Evolutionary conservation across 352 stramenopile genomes (phyloP).

Genomic region (Globisporangium emineosum): DNA sequence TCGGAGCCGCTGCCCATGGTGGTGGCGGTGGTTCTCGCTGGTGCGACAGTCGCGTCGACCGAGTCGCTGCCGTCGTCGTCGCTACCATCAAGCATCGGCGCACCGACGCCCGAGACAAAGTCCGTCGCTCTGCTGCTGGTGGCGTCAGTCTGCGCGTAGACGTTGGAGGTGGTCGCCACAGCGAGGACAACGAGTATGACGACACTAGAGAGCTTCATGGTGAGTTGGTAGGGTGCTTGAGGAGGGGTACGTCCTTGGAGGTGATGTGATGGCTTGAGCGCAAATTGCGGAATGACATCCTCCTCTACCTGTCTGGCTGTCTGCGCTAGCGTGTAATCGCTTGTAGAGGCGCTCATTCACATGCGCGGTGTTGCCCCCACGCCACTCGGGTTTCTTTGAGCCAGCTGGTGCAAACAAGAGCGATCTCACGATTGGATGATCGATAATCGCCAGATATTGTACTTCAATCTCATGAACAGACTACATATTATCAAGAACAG

Average conservation of each 20-base stretch:
- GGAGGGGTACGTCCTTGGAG: background rate
- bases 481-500: background rate
- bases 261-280: background rate
- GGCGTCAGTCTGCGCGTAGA: background rate
- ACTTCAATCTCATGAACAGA: background rate
- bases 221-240: background rate
- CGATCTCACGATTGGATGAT: slow-evolving; percentile 6
- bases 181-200: slow-evolving; percentile 6
- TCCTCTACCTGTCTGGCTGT: background rate
- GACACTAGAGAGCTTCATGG: slow-evolving; percentile 14
- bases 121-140: slow-evolving; percentile 2
- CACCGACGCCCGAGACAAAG: slow-evolving; percentile 16
- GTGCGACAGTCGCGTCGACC: slow-evolving; percentile 4
- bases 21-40: background rate
- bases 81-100: slow-evolving; percentile 7
- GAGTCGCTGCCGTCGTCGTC: slow-evolving; percentile 17
- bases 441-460: background rate
- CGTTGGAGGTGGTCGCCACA: background rate
- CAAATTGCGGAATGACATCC: slow-evolving; percentile 10
- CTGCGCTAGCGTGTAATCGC: background rate
- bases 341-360: slow-evolving; percentile 4
- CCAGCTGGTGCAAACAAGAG: slow-evolving; percentile 6
- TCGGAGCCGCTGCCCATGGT: background rate
- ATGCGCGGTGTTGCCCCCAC: background rate
- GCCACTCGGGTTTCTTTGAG: slow-evolving; percentile 6